Evolutionary conservation across 2,329 filamentous ascomycete species (phyloP).

Genomic region (Parastagonospora nodorum): DNA sequence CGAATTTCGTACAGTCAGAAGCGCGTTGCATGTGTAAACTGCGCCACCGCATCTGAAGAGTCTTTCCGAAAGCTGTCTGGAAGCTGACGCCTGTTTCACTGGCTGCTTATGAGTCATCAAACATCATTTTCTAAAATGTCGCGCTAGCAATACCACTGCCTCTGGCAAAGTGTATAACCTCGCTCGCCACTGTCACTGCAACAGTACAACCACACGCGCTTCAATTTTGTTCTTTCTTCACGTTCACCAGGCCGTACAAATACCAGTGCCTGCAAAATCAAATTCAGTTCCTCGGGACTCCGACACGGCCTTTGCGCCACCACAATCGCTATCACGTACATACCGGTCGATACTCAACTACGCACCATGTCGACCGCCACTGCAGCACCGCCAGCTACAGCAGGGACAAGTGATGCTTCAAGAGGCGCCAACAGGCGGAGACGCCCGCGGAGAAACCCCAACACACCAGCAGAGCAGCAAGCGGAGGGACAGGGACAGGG

Average conservation of each 20-base stretch:
- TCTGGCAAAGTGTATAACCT: conserved; percentile 8
- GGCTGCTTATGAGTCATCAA: conserved; percentile 14
- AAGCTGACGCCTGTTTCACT: conserved; percentile 4
- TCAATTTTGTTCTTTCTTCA: conserved; percentile 14
- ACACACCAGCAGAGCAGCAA: conserved; percentile 20
- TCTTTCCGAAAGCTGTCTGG: conserved; percentile 5
- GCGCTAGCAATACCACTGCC: conserved; percentile 6
- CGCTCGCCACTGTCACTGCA: conserved; percentile 23
- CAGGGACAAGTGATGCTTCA: conserved; percentile 16
- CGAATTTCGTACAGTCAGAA: conserved; percentile 17
- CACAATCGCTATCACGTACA: neutral
- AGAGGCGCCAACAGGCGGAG: conserved; percentile 23
- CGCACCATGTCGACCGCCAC: conserved; percentile 29
- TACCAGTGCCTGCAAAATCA: conserved; percentile 28
- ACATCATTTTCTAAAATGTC: conserved; percentile 4
- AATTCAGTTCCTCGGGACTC: conserved; percentile 1
- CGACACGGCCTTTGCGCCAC: conserved; percentile 1
- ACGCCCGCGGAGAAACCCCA: conserved; percentile 30
- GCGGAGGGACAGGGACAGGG: conserved; percentile 22
- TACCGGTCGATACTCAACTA: conserved; percentile 2
- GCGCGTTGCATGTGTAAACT: neutral
- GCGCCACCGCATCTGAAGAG: conserved; percentile 11
- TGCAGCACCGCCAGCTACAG: conserved; percentile 13
- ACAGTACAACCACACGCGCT: neutral
- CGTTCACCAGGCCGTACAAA: conserved; percentile 39